These are phyloP conservation scores for Pluteus cervinus DNA, from an alignment of 768 basidiomycete species.

Conservation along the genomic window DNA sequence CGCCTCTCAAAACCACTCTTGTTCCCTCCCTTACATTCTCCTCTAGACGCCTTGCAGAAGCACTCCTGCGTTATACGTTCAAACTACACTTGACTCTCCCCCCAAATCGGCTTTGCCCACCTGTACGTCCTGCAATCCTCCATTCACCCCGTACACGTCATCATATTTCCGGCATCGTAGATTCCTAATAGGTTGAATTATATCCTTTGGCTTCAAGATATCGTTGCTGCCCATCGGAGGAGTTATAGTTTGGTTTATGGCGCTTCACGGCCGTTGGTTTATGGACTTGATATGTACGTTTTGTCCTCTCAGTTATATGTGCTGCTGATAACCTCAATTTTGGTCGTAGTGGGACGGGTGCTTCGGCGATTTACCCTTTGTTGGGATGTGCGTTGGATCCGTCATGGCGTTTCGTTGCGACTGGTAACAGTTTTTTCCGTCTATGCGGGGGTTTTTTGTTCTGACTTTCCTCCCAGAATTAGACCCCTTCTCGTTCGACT, in stretches of 20 bases:
- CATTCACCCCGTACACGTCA: constrained; percentile 1
- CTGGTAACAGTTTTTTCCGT: constrained; percentile 40
- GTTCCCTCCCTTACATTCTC: constrained; percentile 6
- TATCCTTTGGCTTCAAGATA: constrained; percentile 77
- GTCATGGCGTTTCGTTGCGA: constrained; percentile 58
- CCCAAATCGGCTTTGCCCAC: constrained; percentile 76
- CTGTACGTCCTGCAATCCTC: constrained; percentile 43
- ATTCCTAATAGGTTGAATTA: constrained; percentile 73
- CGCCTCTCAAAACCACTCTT: not conserved
- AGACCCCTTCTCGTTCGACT: constrained; percentile 52
- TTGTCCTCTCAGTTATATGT: not conserved
- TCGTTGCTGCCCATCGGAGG: constrained; percentile 32
- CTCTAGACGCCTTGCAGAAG: constrained; percentile 69
- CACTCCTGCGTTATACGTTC: constrained; percentile 74
- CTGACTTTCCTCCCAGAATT: constrained; percentile 45
- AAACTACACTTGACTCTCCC: constrained; percentile 55
- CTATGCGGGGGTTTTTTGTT: not conserved
- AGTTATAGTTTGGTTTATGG: constrained; percentile 7
- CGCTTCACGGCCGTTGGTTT: no score
- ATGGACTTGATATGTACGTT: constrained; percentile 71
- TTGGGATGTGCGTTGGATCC: constrained; percentile 51
- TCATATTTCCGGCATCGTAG: constrained; percentile 57
- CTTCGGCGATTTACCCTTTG: constrained; percentile 85
- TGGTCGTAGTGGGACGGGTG: constrained; percentile 84
- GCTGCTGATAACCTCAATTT: not conserved